Conservation (phyloP, 306 rosid species). For the Trichosanthes truncata region DNA sequence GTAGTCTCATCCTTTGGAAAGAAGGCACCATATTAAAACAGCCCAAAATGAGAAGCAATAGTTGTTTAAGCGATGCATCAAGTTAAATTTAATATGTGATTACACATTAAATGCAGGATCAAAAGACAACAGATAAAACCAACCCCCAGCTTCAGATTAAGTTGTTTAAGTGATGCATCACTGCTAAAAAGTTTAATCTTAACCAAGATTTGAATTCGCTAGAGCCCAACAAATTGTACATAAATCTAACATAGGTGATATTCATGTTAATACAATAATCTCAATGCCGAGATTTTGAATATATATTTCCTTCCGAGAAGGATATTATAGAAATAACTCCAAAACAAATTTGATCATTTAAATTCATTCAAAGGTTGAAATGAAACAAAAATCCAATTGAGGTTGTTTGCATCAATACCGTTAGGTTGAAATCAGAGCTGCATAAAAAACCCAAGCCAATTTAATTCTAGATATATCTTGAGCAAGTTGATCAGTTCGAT, state of each 20-base stretch:
- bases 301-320: background rate
- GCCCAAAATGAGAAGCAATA: background rate
- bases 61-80: background rate
- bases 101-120: background rate
- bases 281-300: background rate
- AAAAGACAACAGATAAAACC: background rate
- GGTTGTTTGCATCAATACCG: background rate
- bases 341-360: background rate
- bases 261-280: background rate
- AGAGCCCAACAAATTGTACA: background rate
- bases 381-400: background rate
- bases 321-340: background rate
- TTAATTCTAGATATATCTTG: background rate
- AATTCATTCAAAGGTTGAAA: background rate
- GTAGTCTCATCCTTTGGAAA: background rate
- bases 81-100: background rate
- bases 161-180: background rate
- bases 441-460: background rate
- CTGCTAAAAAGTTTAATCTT: background rate
- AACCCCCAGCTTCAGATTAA: background rate
- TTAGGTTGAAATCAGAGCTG: background rate
- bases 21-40: background rate
- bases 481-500: background rate
- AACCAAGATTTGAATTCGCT: background rate
- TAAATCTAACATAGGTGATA: background rate